Evolutionary conservation across 2,329 filamentous ascomycete genomes (phyloP), one percentile per base, ranked within the genome.

Genomic region (Aspergillus sp.): DNA sequence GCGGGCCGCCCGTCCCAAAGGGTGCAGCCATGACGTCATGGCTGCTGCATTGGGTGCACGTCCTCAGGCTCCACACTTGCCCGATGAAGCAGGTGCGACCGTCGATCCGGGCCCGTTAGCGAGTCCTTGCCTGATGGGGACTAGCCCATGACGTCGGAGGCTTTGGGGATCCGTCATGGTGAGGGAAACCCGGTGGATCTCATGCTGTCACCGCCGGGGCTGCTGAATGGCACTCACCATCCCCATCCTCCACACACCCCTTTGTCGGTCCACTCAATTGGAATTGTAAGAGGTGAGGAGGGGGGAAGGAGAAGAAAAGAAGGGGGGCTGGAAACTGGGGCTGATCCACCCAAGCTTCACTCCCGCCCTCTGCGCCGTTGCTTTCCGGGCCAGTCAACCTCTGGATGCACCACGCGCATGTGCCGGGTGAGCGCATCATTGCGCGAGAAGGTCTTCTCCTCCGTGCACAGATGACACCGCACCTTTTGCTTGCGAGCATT

Each of bases 371-470:
- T 71, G 58, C 77, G 73, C 61, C 78, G 72, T 60, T 80, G 76
- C 77, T 88, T 89, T 68, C 90, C 89, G n/a, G 89, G 88, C 68
- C 91, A 88, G 64, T 93, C 90, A 58, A 94, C 84, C 63, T 96
- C 91, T 0, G 94, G 93, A 75, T 97, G 94, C 64, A 96, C 94
- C 52, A 97, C 93, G 38, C 92, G 88, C 84, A 96, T 96, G 74
- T 99, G 95, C 62, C 95, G 84, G 13, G 94, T 98, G 51, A 98
- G 83, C 1, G 95, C 95, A 80, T 99, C 95, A 65, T 94, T 95
- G 60, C 95, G 88, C 68, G 92, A 96, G 73, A 99, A 99, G 0
- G 92, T 96, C 84, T 98, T 98, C 72, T 98, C 94, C 70, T 98
- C 93, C 1, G 91, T 92, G 78, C 95, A 99, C 51, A 96, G 80